Base-by-base conservation (phyloP, 1,284 basidiomycete species). In the Ceratobasidium sp. region DNA sequence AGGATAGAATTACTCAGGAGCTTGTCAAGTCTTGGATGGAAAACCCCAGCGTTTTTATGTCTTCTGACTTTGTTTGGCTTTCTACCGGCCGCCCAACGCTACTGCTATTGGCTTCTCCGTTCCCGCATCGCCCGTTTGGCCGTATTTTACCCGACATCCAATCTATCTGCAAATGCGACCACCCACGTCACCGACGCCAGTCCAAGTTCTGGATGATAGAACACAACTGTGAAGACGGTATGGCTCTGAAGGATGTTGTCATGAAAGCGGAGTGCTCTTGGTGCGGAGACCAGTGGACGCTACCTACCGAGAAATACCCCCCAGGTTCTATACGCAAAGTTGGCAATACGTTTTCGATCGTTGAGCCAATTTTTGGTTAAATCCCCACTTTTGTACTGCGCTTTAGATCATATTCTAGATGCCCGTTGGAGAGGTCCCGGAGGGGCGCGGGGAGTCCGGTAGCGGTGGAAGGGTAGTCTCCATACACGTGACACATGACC, bases 141-240 rank as follows among this genome's bases (percentile, higher is more conserved):
- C 57, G 57, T 9, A 23, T 59, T 4, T 33, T 74, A 38, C 70
- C 70, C 1, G 57, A 74, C 17, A 64, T 74, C 7, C 13, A 48
- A 33, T 20, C 20, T 4, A 23, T 20, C 17, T 74, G 57, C 46
- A 12, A 20, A 20, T 74, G 70, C 44, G 20, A 9, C 26, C 17
- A 54, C 12, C 66, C 66, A 17, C 48, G 52, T 4, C 5, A 28
- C 17, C 17, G 28, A 15, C 52, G 48, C 5, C 38, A 68, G 48
- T 1, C n/a, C 7, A 68, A 68, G 33, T 28, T 15, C 4, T 68
- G 66, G 66, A 17, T 68, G 4, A 28, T 68, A 10, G 13, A 54
- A 12, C 66, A 68, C 38, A 54, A 68, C 48, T 42, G 61, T 10
- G 20, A 44, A 5, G 61, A 64, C 17, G 61, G 61, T 5, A 64